Evolutionary conservation across 2,329 filamentous ascomycete species (phyloP).

Genomic region (Aureobasidium sp.): DNA sequence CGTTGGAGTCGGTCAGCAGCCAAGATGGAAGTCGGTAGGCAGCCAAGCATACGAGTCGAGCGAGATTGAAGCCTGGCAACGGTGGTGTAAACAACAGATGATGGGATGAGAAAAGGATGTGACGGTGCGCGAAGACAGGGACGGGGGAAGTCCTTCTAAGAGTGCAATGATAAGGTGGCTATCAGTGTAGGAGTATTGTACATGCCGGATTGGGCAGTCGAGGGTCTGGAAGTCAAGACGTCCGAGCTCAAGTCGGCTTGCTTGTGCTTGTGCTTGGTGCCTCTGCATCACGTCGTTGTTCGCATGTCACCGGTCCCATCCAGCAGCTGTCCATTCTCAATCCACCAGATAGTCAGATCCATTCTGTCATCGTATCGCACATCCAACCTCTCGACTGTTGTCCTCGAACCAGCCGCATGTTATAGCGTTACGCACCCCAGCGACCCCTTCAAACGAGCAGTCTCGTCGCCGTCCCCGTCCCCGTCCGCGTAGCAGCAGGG

Average conservation of each 20-base stretch:
- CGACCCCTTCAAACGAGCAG: not conserved
- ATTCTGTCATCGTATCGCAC: constrained; percentile 2
- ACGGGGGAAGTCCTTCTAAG: not conserved
- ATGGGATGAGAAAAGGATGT: too few relatives aligned
- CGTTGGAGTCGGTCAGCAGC: not conserved
- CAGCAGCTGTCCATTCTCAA: not conserved
- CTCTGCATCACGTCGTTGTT: constrained; percentile 1
- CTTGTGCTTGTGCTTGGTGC: not conserved
- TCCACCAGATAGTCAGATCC: not conserved
- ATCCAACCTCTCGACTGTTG: not conserved
- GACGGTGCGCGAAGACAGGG: not conserved
- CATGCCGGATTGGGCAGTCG: not conserved
- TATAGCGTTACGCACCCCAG: constrained; percentile 1
- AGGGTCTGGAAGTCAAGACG: not conserved
- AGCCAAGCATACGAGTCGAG: not conserved
- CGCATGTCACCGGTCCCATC: not conserved
- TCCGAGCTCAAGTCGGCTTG: not conserved
- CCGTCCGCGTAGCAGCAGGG: not conserved
- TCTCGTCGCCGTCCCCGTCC: not conserved
- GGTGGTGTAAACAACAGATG: not conserved
- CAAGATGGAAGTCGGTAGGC: not conserved
- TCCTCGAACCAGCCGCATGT: not conserved
- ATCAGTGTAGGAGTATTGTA: not conserved
- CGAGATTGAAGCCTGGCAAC: not conserved
- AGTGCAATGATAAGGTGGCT: not conserved